Percentiles rank a stretch among this genome's conserved stretches.
Conservation (phyloP, 2,329 filamentous ascomycete genomes). For the Metarhizium humberi region DNA sequence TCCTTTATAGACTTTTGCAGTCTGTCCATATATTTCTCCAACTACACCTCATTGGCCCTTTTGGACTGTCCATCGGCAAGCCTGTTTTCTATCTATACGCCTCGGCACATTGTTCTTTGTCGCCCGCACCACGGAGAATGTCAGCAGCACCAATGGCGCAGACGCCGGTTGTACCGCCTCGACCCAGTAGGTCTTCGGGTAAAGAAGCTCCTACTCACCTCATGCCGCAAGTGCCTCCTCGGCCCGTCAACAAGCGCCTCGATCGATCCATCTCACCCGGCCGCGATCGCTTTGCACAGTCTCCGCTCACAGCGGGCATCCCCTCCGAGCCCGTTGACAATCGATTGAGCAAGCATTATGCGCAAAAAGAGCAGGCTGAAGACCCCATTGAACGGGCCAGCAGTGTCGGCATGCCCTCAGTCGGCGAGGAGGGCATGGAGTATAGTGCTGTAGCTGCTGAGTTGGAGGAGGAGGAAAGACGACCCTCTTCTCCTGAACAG, state of each 20-base stretch:
- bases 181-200: conserved; percentile 42
- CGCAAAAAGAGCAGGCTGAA: conserved; percentile 20
- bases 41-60: neutral
- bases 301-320: conserved; percentile 71
- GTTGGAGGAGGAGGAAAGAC: conserved; percentile 19
- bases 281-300: conserved; percentile 72
- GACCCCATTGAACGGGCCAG: conserved; percentile 51
- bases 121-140: conserved; percentile 24
- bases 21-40: neutral
- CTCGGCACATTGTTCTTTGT: neutral
- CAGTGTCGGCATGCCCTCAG: conserved; percentile 72
- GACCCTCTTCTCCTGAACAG: conserved; percentile 51
- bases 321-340: conserved; percentile 30
- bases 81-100: neutral
- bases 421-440: conserved; percentile 85
- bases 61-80: neutral
- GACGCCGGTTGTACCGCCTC: conserved; percentile 46
- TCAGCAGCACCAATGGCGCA: conserved; percentile 39
- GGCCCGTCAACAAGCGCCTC: conserved; percentile 59
- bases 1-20: neutral
- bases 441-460: conserved; percentile 58
- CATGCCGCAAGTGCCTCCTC: conserved; percentile 67
- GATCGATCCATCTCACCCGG: conserved; percentile 71
- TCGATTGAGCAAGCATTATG: conserved; percentile 25
- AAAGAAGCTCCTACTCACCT: conserved; percentile 26